phyloP scores from a whole-genome alignment of 2,329 filamentous ascomycete species.

The Scopulariopsis brevicaulis region DNA sequence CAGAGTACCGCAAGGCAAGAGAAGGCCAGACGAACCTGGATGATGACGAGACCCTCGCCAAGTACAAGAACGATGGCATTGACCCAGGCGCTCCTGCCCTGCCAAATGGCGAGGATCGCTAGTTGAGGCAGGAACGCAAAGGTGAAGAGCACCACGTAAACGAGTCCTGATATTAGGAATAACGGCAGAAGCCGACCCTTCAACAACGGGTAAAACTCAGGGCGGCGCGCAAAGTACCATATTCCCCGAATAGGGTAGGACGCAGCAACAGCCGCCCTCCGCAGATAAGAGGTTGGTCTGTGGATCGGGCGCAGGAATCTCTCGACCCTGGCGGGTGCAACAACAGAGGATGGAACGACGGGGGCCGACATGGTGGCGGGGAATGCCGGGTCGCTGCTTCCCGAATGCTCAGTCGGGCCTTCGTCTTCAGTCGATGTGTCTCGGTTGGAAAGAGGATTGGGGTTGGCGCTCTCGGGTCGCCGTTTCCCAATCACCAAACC shows the following conservation, averaged over 20 bases:
- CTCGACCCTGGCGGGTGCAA: neutral
- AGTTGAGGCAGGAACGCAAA: slow-evolving; percentile 85
- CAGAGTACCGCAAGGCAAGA: neutral
- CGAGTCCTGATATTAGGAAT: slow-evolving; percentile 67
- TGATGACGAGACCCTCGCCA: slow-evolving; percentile 67
- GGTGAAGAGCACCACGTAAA: slow-evolving; percentile 77
- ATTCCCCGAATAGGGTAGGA: slow-evolving; percentile 60
- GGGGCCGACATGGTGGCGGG: slow-evolving; percentile 3
- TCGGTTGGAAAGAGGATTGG: neutral
- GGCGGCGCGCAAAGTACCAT: slow-evolving; percentile 67
- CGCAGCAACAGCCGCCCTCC: slow-evolving; percentile 23
- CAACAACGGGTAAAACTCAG: slow-evolving; percentile 75
- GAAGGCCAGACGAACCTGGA: slow-evolving; percentile 21
- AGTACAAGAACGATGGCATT: slow-evolving; percentile 80
- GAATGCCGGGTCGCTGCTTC: neutral
- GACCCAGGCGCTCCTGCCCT: slow-evolving; percentile 78
- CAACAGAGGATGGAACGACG: neutral
- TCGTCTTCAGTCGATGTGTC: neutral
- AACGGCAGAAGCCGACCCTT: slow-evolving; percentile 68
- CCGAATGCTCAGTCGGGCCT: neutral
- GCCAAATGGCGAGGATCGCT: slow-evolving; percentile 67
- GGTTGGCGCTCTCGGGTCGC: too few relatives aligned
- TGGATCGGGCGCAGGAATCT: slow-evolving; percentile 1
- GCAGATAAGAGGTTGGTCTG: neutral
- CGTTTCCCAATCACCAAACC: too few relatives aligned